Evolutionary conservation across 371 early-diverging fungal genomes (phyloP), one percentile per base, ranked within the genome.

Genomic region (Encephalitozoon cuniculi): DNA sequence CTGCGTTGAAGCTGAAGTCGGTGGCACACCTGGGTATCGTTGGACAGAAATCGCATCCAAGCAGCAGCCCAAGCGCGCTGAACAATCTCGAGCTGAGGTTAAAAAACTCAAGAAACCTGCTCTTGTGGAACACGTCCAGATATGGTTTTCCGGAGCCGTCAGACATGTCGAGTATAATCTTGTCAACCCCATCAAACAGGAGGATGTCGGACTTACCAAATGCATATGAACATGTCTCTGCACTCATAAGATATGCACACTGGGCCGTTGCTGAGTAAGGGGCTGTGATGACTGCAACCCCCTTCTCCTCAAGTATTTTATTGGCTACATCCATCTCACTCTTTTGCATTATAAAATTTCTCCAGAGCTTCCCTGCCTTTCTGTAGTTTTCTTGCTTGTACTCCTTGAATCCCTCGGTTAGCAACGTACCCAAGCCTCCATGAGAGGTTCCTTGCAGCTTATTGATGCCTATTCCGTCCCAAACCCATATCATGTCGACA

Each of bases 201-300:
- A 84, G 67, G 25, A 73, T 49, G 75, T 84, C 84, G 25, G 72
- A 75, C 52, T 80, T 68, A 3, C 72, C 77, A 74, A 82, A 84
- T 37, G 69, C 75, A 49, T 82, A 80, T 12, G 52, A 37, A 26
- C 76, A 79, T 39, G 75, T 66, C n/a, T 68, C 54, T 6, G 49
- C 49, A 37, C 75, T 79, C 12, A 44, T 34, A 68, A 81, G 79
- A 68, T 84, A 84, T n/a, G 76, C 80, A 51, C 44, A 69, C 64
- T 84, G 84, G 6, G 82, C 84, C 26, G 68, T 63, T 25, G 84
- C 84, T 6, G 68, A 66, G 69, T 82, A 84, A n/a, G 84, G 84
- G 3, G 84, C 84, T 39, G 79, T 51, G 7, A 81, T 55, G 15
- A 80, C 64, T n/a, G 39, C 59, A 18, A 79, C 68, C 39, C 63